These are phyloP conservation scores for Starmerella kuoi DNA, from an alignment of 805 yeast genomes.

Conservation along the genomic window DNA sequence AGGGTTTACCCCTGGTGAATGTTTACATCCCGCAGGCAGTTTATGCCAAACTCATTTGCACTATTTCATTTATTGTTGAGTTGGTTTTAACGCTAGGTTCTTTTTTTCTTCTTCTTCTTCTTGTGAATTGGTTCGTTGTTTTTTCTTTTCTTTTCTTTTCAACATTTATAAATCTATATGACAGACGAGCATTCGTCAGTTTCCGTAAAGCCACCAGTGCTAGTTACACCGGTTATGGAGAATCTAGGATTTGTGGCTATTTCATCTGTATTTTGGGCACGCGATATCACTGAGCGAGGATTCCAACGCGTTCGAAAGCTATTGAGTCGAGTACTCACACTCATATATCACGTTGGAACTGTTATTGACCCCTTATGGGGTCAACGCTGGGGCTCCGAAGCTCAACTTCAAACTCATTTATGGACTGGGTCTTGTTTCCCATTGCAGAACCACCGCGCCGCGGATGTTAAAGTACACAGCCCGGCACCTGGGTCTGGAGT, in stretches of 20 bases:
- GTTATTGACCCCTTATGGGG: constrained; percentile 2
- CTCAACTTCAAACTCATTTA: constrained; percentile 3
- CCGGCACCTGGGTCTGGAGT: background rate
- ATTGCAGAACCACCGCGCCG: background rate
- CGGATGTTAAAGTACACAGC: background rate
- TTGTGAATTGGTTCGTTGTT: too few species aligned
- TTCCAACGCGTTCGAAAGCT: background rate
- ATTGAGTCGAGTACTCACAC: background rate
- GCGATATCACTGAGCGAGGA: background rate
- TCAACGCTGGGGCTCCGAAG: constrained; percentile 10
- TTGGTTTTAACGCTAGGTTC: too few species aligned
- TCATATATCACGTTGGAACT: background rate
- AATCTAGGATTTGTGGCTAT: background rate
- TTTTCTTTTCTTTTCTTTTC: too few species aligned
- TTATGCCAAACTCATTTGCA: too few species aligned
- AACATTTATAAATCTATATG: too few species aligned
- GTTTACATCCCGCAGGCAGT: too few species aligned
- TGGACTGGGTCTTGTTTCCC: constrained; percentile 4
- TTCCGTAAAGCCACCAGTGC: background rate
- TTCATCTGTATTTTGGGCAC: background rate
- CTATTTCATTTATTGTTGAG: too few species aligned
- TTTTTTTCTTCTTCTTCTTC: too few species aligned
- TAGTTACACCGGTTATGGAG: background rate
- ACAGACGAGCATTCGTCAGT: too few species aligned
- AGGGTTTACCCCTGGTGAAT: too few species aligned